phyloP scores from a whole-genome alignment of 441 rosid species.

The Gossypium davidsonii region DNA sequence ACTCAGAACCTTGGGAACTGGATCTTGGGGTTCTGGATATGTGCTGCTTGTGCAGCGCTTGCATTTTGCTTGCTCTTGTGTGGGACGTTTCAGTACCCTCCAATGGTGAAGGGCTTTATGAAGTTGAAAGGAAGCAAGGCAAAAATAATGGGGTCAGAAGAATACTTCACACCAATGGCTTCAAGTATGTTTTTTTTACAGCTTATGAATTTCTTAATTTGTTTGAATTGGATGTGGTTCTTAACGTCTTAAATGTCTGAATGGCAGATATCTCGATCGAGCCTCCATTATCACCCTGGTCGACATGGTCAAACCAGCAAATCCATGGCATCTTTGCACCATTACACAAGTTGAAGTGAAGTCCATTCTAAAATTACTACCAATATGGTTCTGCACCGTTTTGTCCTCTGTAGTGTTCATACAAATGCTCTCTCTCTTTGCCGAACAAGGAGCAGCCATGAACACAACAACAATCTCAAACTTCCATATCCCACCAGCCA shows the following conservation, averaged over 20 bases:
- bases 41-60: conserved; percentile 22
- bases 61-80: conserved; percentile 26
- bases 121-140: conserved; percentile 11
- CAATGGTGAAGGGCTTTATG: conserved; percentile 20
- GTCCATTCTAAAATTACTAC: conserved; percentile 40
- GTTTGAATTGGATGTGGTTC: neutral
- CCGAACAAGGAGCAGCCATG: conserved; percentile 63
- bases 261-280: conserved; percentile 42
- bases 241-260: neutral
- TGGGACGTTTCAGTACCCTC: conserved; percentile 28
- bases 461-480: conserved; percentile 20
- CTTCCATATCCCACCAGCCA: conserved; percentile 48
- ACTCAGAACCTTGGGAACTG: conserved; percentile 28
- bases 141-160: conserved; percentile 15
- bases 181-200: conserved; percentile 24
- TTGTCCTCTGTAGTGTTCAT: conserved; percentile 40
- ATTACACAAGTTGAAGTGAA: conserved; percentile 58
- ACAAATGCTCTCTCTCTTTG: conserved; percentile 44
- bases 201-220: neutral
- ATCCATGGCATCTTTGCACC: conserved; percentile 45
- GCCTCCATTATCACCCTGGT: conserved; percentile 32
- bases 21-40: conserved; percentile 32
- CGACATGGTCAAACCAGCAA: conserved; percentile 8
- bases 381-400: conserved; percentile 49
- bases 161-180: conserved; percentile 34